A percentile compares a stretch with the other conserved stretches of the same genome.
These are phyloP conservation scores for Microstegium vimineum DNA, from an alignment of 176 grass and related monocot genomes.

Conservation along the genomic window DNA sequence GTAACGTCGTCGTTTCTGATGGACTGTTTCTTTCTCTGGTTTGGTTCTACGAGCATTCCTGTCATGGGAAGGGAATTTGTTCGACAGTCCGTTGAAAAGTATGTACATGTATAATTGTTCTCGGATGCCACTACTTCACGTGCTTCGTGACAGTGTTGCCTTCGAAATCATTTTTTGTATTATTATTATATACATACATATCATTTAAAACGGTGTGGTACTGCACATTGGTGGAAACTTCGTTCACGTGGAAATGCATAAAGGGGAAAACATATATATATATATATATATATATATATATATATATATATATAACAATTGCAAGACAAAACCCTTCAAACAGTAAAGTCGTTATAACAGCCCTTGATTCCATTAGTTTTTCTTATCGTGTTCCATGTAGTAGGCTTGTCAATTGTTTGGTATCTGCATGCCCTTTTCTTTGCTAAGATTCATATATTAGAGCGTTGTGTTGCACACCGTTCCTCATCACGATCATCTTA, in stretches of 20 bases:
- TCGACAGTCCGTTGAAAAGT: background rate
- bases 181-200: background rate
- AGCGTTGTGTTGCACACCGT: background rate
- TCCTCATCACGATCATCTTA: background rate
- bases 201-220: background rate
- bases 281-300: too few species aligned
- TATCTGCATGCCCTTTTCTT: background rate
- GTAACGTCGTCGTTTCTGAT: background rate
- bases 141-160: slow-evolving; percentile 16
- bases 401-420: background rate
- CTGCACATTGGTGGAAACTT: background rate
- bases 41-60: background rate
- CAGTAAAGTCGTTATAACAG: background rate
- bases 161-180: background rate
- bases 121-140: background rate
- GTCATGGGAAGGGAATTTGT: slow-evolving; percentile 16
- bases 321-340: background rate
- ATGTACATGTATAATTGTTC: background rate
- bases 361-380: background rate
- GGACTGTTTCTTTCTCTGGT: background rate
- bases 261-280: background rate
- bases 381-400: too few species aligned
- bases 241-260: background rate
- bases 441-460: background rate
- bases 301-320: too few species aligned